phyloP scores from a whole-genome alignment of 257 asterid species.

The Paulownia fortunei region DNA sequence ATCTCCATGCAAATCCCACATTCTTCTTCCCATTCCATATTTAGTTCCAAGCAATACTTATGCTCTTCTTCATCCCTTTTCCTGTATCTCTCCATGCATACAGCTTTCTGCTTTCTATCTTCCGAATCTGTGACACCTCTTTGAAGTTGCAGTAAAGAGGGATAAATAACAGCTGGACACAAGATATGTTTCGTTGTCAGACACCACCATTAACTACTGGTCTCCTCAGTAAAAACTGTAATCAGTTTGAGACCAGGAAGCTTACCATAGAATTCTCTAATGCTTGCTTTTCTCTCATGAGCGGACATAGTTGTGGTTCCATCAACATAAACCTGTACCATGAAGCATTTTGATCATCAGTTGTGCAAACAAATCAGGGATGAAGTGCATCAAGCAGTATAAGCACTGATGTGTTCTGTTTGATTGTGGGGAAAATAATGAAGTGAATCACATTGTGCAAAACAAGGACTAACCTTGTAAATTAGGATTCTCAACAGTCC shows the following conservation, averaged over 20 bases:
- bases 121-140: conserved; percentile 84
- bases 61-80: conserved; percentile 76
- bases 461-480: conserved; percentile 65
- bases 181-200: conserved; percentile 30
- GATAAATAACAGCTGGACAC: conserved; percentile 85
- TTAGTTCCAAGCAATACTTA: conserved; percentile 56
- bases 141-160: conserved; percentile 86
- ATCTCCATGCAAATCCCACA: conserved; percentile 98
- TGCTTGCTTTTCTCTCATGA: conserved; percentile 94
- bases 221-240: not conserved
- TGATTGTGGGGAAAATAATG: not conserved
- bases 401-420: not conserved
- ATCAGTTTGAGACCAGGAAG: conserved; percentile 15
- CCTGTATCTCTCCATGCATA: conserved; percentile 75
- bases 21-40: conserved; percentile 90
- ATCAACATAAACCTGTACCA: conserved; percentile 82
- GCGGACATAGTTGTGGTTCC: conserved; percentile 95
- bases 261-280: conserved; percentile 92
- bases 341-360: conserved; percentile 10
- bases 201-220: not conserved
- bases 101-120: conserved; percentile 83
- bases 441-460: not conserved
- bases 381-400: conserved; percentile 14
- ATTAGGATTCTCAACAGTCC: conserved; percentile 87
- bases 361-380: not conserved